Conservation (phyloP, 2,329 filamentous ascomycete species). For the Leptodontidium sp. region DNA sequence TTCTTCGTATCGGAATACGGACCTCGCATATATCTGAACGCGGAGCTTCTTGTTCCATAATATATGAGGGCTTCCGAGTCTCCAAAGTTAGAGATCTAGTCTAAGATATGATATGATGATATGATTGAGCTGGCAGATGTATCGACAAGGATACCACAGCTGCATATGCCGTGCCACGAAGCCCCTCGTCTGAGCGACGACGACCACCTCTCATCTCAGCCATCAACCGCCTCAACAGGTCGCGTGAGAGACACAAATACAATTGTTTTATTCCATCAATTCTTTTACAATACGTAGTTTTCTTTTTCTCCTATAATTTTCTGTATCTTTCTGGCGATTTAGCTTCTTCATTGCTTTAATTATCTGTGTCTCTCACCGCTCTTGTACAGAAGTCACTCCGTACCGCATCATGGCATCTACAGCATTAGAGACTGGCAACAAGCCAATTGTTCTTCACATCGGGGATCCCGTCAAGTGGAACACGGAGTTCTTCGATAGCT, state of each 20-base stretch:
- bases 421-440: slow-evolving; percentile 20
- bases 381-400: slow-evolving; percentile 3
- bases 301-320: not conserved
- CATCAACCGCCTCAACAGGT: slow-evolving; percentile 26
- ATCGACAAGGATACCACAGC: slow-evolving; percentile 12
- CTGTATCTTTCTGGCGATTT: not conserved
- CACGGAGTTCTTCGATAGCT: slow-evolving; percentile 45
- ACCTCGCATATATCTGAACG: not conserved
- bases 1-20: not conserved
- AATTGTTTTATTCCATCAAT: not conserved
- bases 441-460: slow-evolving; percentile 46
- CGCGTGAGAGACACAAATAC: slow-evolving; percentile 3
- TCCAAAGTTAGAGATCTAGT: slow-evolving; percentile 14
- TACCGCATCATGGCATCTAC: slow-evolving; percentile 30
- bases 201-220: slow-evolving; percentile 27
- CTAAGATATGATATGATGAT: not conserved
- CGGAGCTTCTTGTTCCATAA: not conserved
- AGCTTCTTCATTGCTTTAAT: not conserved
- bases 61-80: not conserved
- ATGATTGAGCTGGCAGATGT: not conserved
- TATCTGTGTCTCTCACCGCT: slow-evolving; percentile 23
- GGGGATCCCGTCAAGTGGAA: slow-evolving; percentile 48
- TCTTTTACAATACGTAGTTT: not conserved
- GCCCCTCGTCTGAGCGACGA: slow-evolving; percentile 23
- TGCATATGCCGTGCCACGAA: slow-evolving; percentile 20